A percentile compares a stretch with the other conserved stretches of the same genome.
phyloP scores from a whole-genome alignment of 1,139 yeast species.

The Pichia sp. region DNA sequence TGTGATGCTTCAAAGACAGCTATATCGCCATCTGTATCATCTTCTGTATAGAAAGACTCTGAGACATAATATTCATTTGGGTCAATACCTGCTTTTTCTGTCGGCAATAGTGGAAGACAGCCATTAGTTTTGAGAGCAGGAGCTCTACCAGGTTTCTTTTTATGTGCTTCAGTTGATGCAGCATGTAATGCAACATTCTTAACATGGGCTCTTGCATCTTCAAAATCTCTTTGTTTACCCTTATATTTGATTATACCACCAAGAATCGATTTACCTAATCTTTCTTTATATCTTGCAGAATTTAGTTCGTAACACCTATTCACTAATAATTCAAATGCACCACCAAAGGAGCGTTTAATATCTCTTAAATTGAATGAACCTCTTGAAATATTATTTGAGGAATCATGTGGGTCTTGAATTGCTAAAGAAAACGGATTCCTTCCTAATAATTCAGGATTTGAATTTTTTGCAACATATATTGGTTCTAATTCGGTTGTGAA shows the following conservation, averaged over 20 bases:
- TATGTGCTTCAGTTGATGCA: constrained; percentile 18
- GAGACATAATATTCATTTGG: constrained; percentile 21
- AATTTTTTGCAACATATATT: constrained; percentile 51
- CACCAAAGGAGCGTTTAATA: constrained; percentile 81
- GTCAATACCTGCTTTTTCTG: constrained; percentile 21
- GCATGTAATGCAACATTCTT: constrained; percentile 49
- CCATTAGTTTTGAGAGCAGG: constrained; percentile 7
- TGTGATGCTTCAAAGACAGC: constrained; percentile 21
- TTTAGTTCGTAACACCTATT: constrained; percentile 59
- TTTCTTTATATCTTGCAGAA: constrained; percentile 55
- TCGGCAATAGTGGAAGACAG: constrained; percentile 28
- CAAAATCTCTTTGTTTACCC: constrained; percentile 73
- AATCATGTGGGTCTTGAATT: constrained; percentile 88
- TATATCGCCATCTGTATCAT: constrained; percentile 20
- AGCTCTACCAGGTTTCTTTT: neutral
- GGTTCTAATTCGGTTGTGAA: constrained; percentile 37
- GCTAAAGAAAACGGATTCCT: constrained; percentile 62
- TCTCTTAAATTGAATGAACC: constrained; percentile 79
- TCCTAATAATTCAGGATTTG: constrained; percentile 49
- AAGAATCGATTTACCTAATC: constrained; percentile 68
- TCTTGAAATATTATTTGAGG: constrained; percentile 73
- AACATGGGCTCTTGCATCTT: constrained; percentile 65
- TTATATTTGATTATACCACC: constrained; percentile 75
- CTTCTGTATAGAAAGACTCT: constrained; percentile 22
- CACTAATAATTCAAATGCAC: constrained; percentile 77